A percentile compares a stretch with the other conserved stretches of the same genome.
phyloP scores from a whole-genome alignment of 352 stramenopile species.

The Globisporangium barbulae region DNA sequence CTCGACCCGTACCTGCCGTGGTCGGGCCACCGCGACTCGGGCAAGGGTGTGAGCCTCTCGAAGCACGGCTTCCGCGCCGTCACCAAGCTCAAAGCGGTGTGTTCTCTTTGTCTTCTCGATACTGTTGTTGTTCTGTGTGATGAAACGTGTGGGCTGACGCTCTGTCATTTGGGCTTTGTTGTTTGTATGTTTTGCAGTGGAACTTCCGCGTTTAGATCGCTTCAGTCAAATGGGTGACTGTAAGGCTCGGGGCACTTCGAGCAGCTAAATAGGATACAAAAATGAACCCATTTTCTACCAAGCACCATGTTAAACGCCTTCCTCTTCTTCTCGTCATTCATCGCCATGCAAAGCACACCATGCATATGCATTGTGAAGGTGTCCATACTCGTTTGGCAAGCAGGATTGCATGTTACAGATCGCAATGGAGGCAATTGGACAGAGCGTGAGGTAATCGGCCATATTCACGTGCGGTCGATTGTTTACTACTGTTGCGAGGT shows the following conservation, averaged over 20 bases:
- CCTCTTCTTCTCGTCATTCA: neutral
- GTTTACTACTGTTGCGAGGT: neutral
- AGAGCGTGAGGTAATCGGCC: neutral
- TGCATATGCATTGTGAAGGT: neutral
- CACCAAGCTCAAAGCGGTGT: slow-evolving; percentile 77
- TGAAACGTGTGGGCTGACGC: slow-evolving; percentile 12
- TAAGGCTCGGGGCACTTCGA: neutral
- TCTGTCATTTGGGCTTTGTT: slow-evolving; percentile 3
- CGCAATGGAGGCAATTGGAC: neutral
- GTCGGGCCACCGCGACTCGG: slow-evolving; percentile 72
- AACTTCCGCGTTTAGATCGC: slow-evolving; percentile 60
- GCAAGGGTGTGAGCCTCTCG: slow-evolving; percentile 79
- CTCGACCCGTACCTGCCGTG: slow-evolving; percentile 82
- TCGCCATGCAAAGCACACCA: neutral
- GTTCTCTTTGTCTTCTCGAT: slow-evolving; percentile 11
- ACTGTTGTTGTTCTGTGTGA: neutral
- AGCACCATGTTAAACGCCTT: neutral
- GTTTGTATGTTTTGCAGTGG: slow-evolving; percentile 30
- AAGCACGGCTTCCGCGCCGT: slow-evolving; percentile 79
- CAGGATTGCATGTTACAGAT: neutral
- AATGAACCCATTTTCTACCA: neutral
- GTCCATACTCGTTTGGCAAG: neutral
- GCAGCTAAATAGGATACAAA: neutral
- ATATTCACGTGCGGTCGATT: neutral
- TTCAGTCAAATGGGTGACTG: neutral